Evolutionary conservation across 2,329 filamentous ascomycete species (phyloP).

Genomic region (Macroventuria anomochaeta): DNA sequence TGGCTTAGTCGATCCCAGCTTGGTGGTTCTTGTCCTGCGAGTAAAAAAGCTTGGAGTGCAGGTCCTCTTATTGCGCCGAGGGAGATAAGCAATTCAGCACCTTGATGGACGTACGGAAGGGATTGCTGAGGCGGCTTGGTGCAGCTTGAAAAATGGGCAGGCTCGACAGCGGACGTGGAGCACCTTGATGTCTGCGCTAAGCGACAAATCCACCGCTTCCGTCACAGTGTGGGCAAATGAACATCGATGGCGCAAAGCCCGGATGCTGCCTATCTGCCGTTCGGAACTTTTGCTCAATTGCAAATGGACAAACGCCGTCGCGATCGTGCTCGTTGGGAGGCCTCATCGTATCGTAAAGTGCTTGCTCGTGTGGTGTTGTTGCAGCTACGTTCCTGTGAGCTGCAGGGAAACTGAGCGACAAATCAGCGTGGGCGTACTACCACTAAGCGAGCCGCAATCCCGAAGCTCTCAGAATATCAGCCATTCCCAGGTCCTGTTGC

Average conservation of each 20-base stretch:
- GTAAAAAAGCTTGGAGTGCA: conserved; percentile 16
- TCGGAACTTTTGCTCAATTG: conserved; percentile 7
- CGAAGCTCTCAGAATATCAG: neutral
- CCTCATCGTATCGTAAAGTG: neutral
- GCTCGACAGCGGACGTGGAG: conserved; percentile 16
- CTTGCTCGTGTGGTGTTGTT: conserved; percentile 10
- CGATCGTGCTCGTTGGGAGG: neutral
- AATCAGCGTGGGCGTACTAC: conserved; percentile 1
- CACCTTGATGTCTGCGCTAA: conserved; percentile 35
- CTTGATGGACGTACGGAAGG: conserved; percentile 24
- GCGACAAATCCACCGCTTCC: conserved; percentile 14
- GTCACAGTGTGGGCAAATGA: conserved; percentile 13
- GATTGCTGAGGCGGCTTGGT: conserved; percentile 17
- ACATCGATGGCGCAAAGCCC: conserved; percentile 15
- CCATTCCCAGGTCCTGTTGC: neutral
- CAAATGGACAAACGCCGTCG: neutral
- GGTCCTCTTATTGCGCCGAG: conserved; percentile 20
- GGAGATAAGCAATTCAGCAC: conserved; percentile 24
- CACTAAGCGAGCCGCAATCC: neutral
- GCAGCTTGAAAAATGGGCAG: conserved; percentile 15
- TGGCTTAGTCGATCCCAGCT: conserved; percentile 15
- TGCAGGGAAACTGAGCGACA: neutral
- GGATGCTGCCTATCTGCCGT: conserved; percentile 5
- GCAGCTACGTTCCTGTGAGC: neutral
- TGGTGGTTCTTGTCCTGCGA: conserved; percentile 12